Conservation (phyloP, 768 basidiomycete species). For the Tricholoma hemisulphureum region DNA sequence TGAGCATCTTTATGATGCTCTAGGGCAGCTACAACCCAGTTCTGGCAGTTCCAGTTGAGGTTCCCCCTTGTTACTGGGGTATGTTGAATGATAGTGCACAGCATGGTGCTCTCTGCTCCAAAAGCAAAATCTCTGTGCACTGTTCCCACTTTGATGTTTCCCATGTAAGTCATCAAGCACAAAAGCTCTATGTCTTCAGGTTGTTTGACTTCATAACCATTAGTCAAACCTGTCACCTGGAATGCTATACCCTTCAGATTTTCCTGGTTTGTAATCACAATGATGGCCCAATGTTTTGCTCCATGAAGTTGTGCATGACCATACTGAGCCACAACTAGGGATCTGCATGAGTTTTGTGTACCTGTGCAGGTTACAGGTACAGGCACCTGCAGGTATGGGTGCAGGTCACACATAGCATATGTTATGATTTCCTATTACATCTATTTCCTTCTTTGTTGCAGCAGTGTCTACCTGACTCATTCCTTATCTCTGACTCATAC, state of each 20-base stretch:
- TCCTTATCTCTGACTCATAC: no score
- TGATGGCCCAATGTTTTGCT: slow-evolving; percentile 3
- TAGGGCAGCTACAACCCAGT: slow-evolving; percentile 1
- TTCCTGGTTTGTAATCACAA: not conserved
- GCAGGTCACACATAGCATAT: no score
- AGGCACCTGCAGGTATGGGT: no score
- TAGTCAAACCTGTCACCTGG: slow-evolving; percentile 1
- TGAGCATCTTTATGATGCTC: not conserved
- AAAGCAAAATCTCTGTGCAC: not conserved
- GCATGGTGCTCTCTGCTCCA: not conserved
- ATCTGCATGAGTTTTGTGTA: no score
- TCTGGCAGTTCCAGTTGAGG: slow-evolving; percentile 2
- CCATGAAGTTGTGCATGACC: slow-evolving; percentile 1
- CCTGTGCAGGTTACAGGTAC: no score
- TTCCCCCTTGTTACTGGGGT: not conserved
- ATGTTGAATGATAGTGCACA: not conserved
- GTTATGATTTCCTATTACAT: no score
- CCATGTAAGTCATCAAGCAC: not conserved
- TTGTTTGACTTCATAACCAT: slow-evolving; percentile 2
- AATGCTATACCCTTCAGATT: not conserved
- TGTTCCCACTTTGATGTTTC: slow-evolving; percentile 2
- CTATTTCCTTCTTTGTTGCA: no score
- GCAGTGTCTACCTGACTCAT: no score
- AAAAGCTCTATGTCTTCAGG: not conserved
- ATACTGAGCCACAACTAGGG: not conserved